Evolutionary conservation across 2,329 filamentous ascomycete species (phyloP).

Genomic region (Penicillium sp.): DNA sequence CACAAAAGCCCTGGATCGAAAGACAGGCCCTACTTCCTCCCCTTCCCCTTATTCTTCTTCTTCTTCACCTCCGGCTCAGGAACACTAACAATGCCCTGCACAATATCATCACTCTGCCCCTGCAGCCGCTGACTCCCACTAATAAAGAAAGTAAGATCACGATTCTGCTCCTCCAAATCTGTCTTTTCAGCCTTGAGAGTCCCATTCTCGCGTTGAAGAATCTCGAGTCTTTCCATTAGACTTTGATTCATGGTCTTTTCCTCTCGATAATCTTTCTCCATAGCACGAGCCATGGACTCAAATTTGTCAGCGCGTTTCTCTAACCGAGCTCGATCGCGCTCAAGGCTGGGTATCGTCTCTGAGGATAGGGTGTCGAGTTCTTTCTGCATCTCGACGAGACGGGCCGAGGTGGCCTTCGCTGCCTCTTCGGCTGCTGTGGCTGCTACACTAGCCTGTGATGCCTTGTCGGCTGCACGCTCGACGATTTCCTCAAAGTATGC

Average conservation of each 20-base stretch:
- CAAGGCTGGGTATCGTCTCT: constrained; percentile 62
- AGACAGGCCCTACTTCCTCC: constrained; percentile 14
- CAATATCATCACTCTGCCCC: constrained; percentile 66
- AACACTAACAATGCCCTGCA: constrained; percentile 66
- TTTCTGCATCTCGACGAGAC: constrained; percentile 53
- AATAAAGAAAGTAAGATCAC: constrained; percentile 83
- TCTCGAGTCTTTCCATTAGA: constrained; percentile 71
- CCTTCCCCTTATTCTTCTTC: constrained; percentile 45
- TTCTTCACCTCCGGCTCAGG: constrained; percentile 50
- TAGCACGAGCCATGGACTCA: constrained; percentile 66
- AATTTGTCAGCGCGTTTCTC: constrained; percentile 66
- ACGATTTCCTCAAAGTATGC: constrained; percentile 93
- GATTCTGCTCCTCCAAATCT: constrained; percentile 79
- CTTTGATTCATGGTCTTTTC: constrained; percentile 81
- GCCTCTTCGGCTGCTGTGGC: constrained; percentile 52
- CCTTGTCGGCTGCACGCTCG: constrained; percentile 84
- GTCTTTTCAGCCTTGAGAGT: constrained; percentile 58
- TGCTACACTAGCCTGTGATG: constrained; percentile 63
- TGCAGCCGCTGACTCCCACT: constrained; percentile 75
- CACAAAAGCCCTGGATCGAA: neutral
- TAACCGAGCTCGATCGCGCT: constrained; percentile 67
- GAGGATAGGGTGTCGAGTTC: constrained; percentile 51
- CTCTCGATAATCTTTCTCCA: constrained; percentile 74
- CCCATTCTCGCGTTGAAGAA: constrained; percentile 57
- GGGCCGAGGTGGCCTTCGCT: constrained; percentile 59